Evolutionary conservation across 169 alveolate species (phyloP).

Genomic region (Miamiensis avidus): DNA sequence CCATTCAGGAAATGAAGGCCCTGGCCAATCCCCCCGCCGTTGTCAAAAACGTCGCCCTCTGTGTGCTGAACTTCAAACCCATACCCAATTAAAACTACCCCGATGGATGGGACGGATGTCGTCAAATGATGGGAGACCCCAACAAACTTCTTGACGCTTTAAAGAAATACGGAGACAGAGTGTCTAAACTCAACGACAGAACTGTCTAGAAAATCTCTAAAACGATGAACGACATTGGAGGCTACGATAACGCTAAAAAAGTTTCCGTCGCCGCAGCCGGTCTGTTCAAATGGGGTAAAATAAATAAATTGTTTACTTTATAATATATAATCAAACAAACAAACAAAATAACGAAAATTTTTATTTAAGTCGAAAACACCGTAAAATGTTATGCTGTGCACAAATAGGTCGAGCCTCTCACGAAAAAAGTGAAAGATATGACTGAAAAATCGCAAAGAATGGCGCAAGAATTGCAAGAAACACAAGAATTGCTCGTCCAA

Average conservation of each 20-base stretch:
- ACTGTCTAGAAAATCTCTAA: slow-evolving; percentile 75
- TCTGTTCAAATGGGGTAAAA: slow-evolving; percentile 89
- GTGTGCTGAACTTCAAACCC: slow-evolving; percentile 84
- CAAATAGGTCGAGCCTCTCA: slow-evolving; percentile 90
- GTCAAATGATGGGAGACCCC: slow-evolving; percentile 80
- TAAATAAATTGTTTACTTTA: no score
- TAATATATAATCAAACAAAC: no score
- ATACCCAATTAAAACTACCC: slow-evolving; percentile 74
- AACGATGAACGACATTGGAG: slow-evolving; percentile 77
- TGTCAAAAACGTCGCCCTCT: slow-evolving; percentile 78
- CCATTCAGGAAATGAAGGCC: slow-evolving; percentile 86
- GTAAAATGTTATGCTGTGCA: slow-evolving; percentile 89
- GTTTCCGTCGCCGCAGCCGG: slow-evolving; percentile 92
- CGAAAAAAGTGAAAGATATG: slow-evolving; percentile 85
- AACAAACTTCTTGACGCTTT: slow-evolving; percentile 74
- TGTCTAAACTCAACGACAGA: slow-evolving; percentile 62
- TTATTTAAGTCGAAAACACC: no score
- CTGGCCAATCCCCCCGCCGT: slow-evolving; percentile 87
- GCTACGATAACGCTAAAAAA: slow-evolving; percentile 79
- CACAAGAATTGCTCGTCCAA: slow-evolving; percentile 82
- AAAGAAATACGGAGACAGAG: slow-evolving; percentile 76
- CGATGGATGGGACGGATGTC: slow-evolving; percentile 91
- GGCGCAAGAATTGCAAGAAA: slow-evolving; percentile 84
- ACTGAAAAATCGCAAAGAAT: slow-evolving; percentile 84
- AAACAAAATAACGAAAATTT: no score